Percentiles rank a stretch among this genome's conserved stretches.
Conservation (phyloP, 495 filamentous ascomycete genomes). For the Pseudotulostoma volvatum region DNA sequence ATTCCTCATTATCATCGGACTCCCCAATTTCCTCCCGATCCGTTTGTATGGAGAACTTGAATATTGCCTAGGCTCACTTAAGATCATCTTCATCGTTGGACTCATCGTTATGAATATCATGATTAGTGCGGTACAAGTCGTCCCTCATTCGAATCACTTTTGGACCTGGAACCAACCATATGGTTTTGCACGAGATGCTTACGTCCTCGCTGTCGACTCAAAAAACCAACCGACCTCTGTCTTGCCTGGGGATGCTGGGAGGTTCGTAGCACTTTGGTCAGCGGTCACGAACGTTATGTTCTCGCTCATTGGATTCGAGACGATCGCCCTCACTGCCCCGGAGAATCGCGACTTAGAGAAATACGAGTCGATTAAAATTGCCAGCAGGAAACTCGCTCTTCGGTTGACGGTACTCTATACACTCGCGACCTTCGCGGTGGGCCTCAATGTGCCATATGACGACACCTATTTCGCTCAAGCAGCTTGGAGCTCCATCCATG, state of each 20-base stretch:
- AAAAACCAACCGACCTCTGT: slow-evolving; percentile 1
- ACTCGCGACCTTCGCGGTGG: slow-evolving; percentile 22
- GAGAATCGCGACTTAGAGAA: slow-evolving; percentile 29
- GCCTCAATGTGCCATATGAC: slow-evolving; percentile 28
- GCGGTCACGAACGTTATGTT: slow-evolving; percentile 27
- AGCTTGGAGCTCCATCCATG: slow-evolving; percentile 20
- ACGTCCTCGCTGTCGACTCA: slow-evolving; percentile 10
- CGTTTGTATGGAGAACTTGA: slow-evolving; percentile 33
- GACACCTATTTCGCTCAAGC: slow-evolving; percentile 18
- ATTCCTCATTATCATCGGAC: slow-evolving; percentile 21
- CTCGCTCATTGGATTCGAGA: slow-evolving; percentile 36
- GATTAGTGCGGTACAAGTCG: slow-evolving; percentile 7
- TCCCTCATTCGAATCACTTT: slow-evolving; percentile 11
- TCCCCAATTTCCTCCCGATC: slow-evolving; percentile 30
- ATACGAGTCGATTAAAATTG: slow-evolving; percentile 34
- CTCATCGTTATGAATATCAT: slow-evolving; percentile 27
- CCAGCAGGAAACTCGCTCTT: slow-evolving; percentile 28
- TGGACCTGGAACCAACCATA: slow-evolving; percentile 21
- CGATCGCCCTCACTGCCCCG: slow-evolving; percentile 27
- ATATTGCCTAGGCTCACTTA: slow-evolving; percentile 29
- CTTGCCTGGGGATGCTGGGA: slow-evolving; percentile 12
- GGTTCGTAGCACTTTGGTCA: slow-evolving; percentile 22
- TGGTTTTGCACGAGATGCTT: slow-evolving; percentile 13
- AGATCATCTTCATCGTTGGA: slow-evolving; percentile 28
- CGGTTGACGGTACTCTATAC: slow-evolving; percentile 30